These are phyloP conservation scores for Urtica urens DNA, from an alignment of 306 rosid species.

Conservation along the genomic window DNA sequence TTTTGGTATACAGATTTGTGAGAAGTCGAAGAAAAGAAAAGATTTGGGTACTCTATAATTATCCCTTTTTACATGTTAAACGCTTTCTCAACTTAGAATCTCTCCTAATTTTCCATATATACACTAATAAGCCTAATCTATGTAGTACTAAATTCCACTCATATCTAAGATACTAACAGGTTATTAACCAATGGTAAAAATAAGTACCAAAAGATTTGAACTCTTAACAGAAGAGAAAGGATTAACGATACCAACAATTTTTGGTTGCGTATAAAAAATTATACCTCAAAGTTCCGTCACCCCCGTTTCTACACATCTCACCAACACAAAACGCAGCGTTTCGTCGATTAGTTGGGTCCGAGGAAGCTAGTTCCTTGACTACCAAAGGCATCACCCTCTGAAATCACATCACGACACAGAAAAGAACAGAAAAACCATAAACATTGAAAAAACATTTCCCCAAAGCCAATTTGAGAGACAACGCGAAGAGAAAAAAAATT, in stretches of 20 bases:
- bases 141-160: no score
- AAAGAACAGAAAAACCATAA: no score
- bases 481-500: slow-evolving; percentile 2
- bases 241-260: background rate
- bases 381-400: slow-evolving; percentile 87
- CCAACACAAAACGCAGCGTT: slow-evolving; percentile 99
- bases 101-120: no score
- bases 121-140: no score
- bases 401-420: no score
- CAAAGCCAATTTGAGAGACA: slow-evolving; percentile 1
- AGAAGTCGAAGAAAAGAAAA: no score
- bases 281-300: slow-evolving; percentile 75
- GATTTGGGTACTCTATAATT: no score
- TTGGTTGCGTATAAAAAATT: slow-evolving; percentile 15
- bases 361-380: slow-evolving; percentile 72
- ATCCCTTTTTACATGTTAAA: no score
- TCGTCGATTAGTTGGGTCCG: slow-evolving; percentile 89
- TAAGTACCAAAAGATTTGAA: slow-evolving; percentile 5
- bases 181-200: background rate
- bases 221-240: slow-evolving; percentile 3
- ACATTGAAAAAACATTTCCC: slow-evolving; percentile 16
- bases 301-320: slow-evolving; percentile 91
- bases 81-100: no score
- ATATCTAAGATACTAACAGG: no score
- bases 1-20: no score